Conservation (phyloP, 257 asterid genomes). For the Scutellaria minor region DNA sequence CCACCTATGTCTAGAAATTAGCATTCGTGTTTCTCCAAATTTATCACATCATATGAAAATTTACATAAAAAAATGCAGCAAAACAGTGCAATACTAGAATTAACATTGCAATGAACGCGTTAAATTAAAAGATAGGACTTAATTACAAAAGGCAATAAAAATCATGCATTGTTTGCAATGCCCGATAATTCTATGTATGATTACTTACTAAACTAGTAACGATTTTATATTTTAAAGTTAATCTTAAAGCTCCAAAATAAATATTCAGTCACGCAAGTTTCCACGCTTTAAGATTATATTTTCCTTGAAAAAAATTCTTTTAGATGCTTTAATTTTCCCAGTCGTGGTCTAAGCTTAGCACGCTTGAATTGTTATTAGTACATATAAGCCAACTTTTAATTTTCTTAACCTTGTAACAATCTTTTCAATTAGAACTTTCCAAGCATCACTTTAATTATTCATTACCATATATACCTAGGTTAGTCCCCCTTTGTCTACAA, state of each 20-base stretch:
- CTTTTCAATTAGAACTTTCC: slow-evolving; percentile 44
- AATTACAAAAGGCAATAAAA: too few species aligned
- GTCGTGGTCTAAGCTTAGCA: slow-evolving; percentile 35
- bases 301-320: not conserved
- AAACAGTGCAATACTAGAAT: too few species aligned
- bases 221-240: too few species aligned
- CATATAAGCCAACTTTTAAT: slow-evolving; percentile 30
- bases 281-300: slow-evolving; percentile 30
- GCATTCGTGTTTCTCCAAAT: too few species aligned
- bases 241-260: not conserved
- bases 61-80: too few species aligned
- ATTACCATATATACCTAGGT: slow-evolving; percentile 23
- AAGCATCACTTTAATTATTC: slow-evolving; percentile 26
- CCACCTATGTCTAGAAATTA: too few species aligned
- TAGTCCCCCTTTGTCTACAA: slow-evolving; percentile 31
- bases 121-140: too few species aligned
- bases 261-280: not conserved
- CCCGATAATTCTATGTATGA: too few species aligned
- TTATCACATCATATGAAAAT: too few species aligned
- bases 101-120: too few species aligned
- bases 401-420: slow-evolving; percentile 20
- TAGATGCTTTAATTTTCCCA: slow-evolving; percentile 32
- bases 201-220: too few species aligned
- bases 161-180: too few species aligned
- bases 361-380: slow-evolving; percentile 37